These are phyloP conservation scores for Dimargaris cristalligena DNA, from an alignment of 192 early-diverging fungal species.

Conservation along the genomic window DNA sequence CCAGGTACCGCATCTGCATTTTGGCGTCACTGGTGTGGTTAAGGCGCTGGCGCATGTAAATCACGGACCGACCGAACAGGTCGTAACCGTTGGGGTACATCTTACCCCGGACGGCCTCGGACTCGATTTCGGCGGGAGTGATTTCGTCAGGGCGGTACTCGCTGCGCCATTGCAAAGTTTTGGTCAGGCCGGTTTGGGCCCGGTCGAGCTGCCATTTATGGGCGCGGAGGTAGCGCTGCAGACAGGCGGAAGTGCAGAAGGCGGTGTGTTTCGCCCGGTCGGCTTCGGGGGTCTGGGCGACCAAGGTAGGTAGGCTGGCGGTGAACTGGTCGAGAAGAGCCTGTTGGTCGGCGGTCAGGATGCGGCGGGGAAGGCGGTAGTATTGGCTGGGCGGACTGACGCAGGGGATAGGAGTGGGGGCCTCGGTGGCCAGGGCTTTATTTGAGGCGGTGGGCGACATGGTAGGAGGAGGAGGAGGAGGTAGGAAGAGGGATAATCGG, in stretches of 20 bases:
- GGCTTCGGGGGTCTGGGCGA: neutral
- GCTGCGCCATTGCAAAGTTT: conserved; percentile 65
- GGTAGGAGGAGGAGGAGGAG: too few species aligned
- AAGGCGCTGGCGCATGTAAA: conserved; percentile 57
- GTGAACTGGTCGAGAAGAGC: conserved; percentile 12
- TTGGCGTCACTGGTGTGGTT: conserved; percentile 64
- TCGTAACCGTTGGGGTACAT: conserved; percentile 73
- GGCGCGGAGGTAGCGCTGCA: conserved; percentile 51
- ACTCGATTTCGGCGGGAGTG: conserved; percentile 51
- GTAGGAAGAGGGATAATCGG: too few species aligned
- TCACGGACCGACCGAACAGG: conserved; percentile 47
- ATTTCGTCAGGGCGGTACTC: conserved; percentile 49
- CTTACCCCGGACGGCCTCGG: conserved; percentile 68
- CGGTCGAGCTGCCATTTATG: conserved; percentile 53
- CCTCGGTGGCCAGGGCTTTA: neutral
- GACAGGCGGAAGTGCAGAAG: conserved; percentile 22
- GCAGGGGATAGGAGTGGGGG: neutral
- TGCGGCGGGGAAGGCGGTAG: neutral
- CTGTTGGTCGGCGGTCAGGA: conserved; percentile 2
- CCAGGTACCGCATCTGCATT: conserved; percentile 61
- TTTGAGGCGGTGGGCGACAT: too few species aligned
- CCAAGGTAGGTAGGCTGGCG: neutral
- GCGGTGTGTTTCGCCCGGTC: conserved; percentile 12
- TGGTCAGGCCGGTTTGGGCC: conserved; percentile 45
- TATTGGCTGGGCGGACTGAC: neutral